Percentiles rank a stretch among this genome's conserved stretches.
Conservation (phyloP, 108 stramenopile species). For the Seminavis robusta region DNA sequence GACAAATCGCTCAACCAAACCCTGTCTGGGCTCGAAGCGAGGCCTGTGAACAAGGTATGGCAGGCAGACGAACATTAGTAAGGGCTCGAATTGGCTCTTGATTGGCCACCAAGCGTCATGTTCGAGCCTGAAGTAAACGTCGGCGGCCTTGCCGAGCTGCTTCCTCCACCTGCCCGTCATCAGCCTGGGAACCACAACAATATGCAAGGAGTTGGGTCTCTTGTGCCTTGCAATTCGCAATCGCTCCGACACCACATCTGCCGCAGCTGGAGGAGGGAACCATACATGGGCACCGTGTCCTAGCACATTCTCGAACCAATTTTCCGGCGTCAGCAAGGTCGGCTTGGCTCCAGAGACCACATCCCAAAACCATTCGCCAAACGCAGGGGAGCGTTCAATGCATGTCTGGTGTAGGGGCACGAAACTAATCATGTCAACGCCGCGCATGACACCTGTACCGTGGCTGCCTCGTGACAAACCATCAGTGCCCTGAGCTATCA, state of each 20-base stretch:
- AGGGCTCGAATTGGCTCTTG: too few species aligned
- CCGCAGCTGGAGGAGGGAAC: slow-evolving; percentile 28
- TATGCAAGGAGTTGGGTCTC: slow-evolving; percentile 13
- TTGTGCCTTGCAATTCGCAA: slow-evolving; percentile 28
- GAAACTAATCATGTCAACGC: neutral
- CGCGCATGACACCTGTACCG: slow-evolving; percentile 13
- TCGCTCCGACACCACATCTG: slow-evolving; percentile 25
- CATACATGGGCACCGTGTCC: slow-evolving; percentile 13
- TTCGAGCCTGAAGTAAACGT: too few species aligned
- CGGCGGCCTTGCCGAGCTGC: too few species aligned
- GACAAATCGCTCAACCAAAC: too few species aligned
- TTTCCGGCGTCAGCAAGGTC: too few species aligned
- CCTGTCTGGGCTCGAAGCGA: too few species aligned
- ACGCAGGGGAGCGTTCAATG: too few species aligned
- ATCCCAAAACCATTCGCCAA: too few species aligned
- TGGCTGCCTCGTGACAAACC: slow-evolving; percentile 18
- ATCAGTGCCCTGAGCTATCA: slow-evolving; percentile 21
- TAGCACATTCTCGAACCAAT: slow-evolving; percentile 17
- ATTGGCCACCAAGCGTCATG: too few species aligned
- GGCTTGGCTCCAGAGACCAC: too few species aligned
- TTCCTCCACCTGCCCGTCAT: slow-evolving; percentile 45
- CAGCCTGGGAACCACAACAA: slow-evolving; percentile 32
- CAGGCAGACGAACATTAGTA: too few species aligned
- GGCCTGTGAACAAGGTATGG: too few species aligned
- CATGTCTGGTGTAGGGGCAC: neutral